A percentile compares a stretch with the other conserved stretches of the same genome.
phyloP scores from a whole-genome alignment of 176 grass and related monocot genomes.

The Oropetium thomaeum region DNA sequence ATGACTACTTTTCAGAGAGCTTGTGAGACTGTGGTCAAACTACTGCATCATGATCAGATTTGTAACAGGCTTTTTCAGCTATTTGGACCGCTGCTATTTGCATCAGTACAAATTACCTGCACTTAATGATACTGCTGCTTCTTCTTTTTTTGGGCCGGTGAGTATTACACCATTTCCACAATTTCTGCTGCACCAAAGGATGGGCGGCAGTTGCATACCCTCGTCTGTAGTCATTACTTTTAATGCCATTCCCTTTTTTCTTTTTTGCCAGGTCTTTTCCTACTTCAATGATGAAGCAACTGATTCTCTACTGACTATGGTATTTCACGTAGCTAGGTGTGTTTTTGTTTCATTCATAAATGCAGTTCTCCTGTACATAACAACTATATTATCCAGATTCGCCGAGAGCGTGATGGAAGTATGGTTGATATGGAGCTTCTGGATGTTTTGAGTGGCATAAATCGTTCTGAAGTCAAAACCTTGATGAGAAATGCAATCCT shows the following conservation, averaged over 20 bases:
- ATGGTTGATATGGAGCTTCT: conserved; percentile 20
- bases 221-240: conserved; percentile 10
- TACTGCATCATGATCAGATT: conserved; percentile 44
- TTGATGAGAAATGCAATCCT: conserved; percentile 35
- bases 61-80: conserved; percentile 42
- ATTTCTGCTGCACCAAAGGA: conserved; percentile 18
- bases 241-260: conserved; percentile 17
- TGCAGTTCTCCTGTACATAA: conserved; percentile 19
- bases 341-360: conserved; percentile 9
- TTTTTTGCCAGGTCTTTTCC: conserved; percentile 52
- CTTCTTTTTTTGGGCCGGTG: conserved; percentile 43
- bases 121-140: conserved; percentile 43
- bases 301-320: conserved; percentile 45
- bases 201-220: conserved; percentile 2
- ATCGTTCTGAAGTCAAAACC: conserved; percentile 39
- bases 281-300: conserved; percentile 37
- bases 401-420: conserved; percentile 49
- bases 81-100: conserved; percentile 52
- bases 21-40: conserved; percentile 59
- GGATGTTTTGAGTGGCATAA: conserved; percentile 43
- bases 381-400: conserved; percentile 44
- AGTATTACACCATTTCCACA: conserved; percentile 9
- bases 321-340: conserved; percentile 25
- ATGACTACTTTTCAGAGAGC: conserved; percentile 40
- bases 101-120: conserved; percentile 39